Evolutionary conservation across 2,329 filamentous ascomycete genomes (phyloP), one percentile per base, ranked within the genome.

Genomic region (Trichoderma brevicompactum): DNA sequence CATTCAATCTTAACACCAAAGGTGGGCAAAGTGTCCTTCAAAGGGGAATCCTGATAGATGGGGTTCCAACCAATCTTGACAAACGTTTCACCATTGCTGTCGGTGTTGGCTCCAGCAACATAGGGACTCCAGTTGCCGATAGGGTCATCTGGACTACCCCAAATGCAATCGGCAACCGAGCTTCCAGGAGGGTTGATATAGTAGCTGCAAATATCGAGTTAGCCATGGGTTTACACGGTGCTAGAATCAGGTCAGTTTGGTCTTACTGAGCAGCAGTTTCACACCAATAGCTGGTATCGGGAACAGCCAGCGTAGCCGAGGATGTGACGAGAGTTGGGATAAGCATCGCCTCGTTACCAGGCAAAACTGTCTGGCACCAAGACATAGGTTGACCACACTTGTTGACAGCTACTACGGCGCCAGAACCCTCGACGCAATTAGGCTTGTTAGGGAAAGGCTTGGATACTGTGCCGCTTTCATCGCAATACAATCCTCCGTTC

Each of bases 21-120:
- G 6, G 79, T 82, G 7, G 91, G 90, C 68, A 84, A 83, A 19
- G 79, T 82, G 69, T 82, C 79, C 53, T 81, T 81, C 72, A 92
- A 78, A 17, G 81, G 58, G 68, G 85, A 78, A 71, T 82, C 72
- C 70, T 88, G 82, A 77, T 87, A 94, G 68, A 92, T 89, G 28
- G 91, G 91, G 76, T 94, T 94, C 83, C 88, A 90, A 63, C 87
- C 90, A 60, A 94, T 81, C 79, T 92, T 93, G 71, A 92, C 83
- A 73, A 85, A 94, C 1, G 90, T 92, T 67, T 85, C 78, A 58
- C 91, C 91, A 59, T 77, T 81, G 53, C 73, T 70, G 69, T 88
- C 87, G 15, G 87, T 88, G 77, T 94, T 94, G 65, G 89, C 88
- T 66, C 91, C 91, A 13, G 89, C 88, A 68, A 93, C 90, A 72